Base-by-base conservation (phyloP, 306 rosid species). In the Cercis canadensis region DNA sequence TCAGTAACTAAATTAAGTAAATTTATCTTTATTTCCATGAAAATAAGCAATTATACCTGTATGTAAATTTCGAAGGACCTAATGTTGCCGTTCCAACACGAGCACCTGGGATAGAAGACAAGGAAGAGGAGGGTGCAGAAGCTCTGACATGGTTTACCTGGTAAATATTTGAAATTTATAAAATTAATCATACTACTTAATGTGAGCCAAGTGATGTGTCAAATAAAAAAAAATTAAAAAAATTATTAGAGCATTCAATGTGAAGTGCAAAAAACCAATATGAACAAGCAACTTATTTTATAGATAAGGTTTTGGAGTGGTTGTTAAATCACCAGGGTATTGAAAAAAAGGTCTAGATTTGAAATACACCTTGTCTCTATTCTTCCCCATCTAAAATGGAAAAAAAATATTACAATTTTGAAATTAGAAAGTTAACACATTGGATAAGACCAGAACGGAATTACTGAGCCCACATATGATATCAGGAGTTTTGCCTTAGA, bases 51-150 rank as follows among this genome's bases (percentile, higher is more conserved):
- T 55, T 65, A 62, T 86, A 95, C 99, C 99, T 92, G 83, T 89
- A 95, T 4, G 88, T 77, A 68, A 86, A 76, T 85, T 92, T 95
- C 73, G 96, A 89, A 79, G 97, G 89, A 61, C 95, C 96, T 74
- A 85, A 70, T 56, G 89, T 79, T 29, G 86, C 66, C 19, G 84
- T 72, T 64, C 96, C 91, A 61, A 39, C 83, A 51, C 89, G 83
- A 79, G 90, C 74, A 69, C 79, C 89, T 45, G 92, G 82, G 57
- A 66, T 74, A 36, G 93, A 84, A 57, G 92, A 67, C 72, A 70
- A 57, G 10, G 90, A 69, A 71, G 94, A 73, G 36, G 83, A 60
- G 16, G 97, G 86, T 31, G 83, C 73, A 51, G 89, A 70, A 79
- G 85, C 70, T 85, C 75, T 78, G 62, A 78, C 75, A 78, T 83